phyloP scores from a whole-genome alignment of 75 land plant species.

The Azolla pinnata region DNA sequence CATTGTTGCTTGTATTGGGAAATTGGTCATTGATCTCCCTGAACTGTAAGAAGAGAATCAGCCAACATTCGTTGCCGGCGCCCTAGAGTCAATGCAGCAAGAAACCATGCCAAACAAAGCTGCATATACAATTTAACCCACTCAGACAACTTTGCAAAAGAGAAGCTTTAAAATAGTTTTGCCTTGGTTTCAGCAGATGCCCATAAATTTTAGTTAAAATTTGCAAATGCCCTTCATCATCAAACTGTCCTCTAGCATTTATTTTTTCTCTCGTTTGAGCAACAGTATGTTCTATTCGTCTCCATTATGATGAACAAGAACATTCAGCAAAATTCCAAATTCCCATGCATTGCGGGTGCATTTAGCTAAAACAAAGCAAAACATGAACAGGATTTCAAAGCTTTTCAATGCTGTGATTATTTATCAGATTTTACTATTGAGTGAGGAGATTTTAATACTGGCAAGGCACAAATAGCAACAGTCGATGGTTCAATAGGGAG shows the following conservation, averaged over 20 bases:
- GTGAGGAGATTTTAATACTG: constrained; percentile 48
- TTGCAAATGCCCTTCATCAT: too few species aligned
- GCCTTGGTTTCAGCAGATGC: too few species aligned
- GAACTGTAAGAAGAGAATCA: constrained; percentile 16
- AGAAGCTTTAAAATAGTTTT: neutral
- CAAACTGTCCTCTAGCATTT: too few species aligned
- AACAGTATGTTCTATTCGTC: neutral
- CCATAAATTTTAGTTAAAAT: neutral
- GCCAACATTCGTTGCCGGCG: constrained; percentile 55
- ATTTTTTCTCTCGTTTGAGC: neutral
- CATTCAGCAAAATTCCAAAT: too few species aligned
- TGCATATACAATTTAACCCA: constrained; percentile 14
- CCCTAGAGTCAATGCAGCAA: constrained; percentile 52
- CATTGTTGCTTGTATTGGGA: too few species aligned
- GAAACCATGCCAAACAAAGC: constrained; percentile 65
- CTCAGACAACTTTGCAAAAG: constrained; percentile 3
- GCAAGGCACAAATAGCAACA: constrained; percentile 69
- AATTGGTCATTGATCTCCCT: too few species aligned
- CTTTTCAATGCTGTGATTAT: neutral
- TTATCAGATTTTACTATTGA: neutral
- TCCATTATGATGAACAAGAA: too few species aligned
- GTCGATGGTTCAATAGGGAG: constrained; percentile 39
- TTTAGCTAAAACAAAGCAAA: too few species aligned
- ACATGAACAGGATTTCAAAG: too few species aligned
- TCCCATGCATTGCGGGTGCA: too few species aligned